Percentiles rank a stretch among this genome's conserved stretches.
phyloP scores from a whole-genome alignment of 495 filamentous ascomycete species.

The Neurospora sp. region DNA sequence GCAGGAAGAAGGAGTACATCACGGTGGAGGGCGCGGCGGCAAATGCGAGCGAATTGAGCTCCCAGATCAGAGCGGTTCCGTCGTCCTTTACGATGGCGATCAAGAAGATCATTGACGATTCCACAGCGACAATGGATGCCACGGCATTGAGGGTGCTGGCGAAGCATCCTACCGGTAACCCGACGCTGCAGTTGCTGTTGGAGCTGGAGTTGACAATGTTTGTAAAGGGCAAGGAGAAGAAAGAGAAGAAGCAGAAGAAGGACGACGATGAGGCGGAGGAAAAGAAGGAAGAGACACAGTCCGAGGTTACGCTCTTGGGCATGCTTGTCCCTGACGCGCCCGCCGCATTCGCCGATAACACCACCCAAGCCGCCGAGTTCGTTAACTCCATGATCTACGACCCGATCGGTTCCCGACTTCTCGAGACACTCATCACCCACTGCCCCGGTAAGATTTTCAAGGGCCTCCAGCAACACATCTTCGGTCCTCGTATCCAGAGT shows the following conservation, averaged over 20 bases:
- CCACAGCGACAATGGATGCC: slow-evolving; percentile 56
- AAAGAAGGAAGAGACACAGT: background rate
- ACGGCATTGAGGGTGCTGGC: slow-evolving; percentile 70
- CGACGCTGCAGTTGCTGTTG: slow-evolving; percentile 75
- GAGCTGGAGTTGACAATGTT: slow-evolving; percentile 70
- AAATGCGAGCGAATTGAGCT: slow-evolving; percentile 17
- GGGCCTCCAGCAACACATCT: slow-evolving; percentile 59
- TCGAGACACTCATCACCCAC: slow-evolving; percentile 71
- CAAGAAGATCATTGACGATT: slow-evolving; percentile 67
- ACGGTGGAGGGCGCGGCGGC: slow-evolving; percentile 33
- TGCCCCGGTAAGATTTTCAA: slow-evolving; percentile 87
- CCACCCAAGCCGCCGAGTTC: slow-evolving; percentile 44
- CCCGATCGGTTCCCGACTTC: slow-evolving; percentile 73
- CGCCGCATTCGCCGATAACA: slow-evolving; percentile 30
- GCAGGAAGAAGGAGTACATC: slow-evolving; percentile 82
- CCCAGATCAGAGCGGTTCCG: slow-evolving; percentile 54
- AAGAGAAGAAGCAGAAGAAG: slow-evolving; percentile 15
- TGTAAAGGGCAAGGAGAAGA: slow-evolving; percentile 45
- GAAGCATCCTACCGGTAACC: slow-evolving; percentile 79
- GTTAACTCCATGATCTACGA: slow-evolving; percentile 82
- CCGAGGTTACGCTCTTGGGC: slow-evolving; percentile 20
- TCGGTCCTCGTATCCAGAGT: slow-evolving; percentile 63
- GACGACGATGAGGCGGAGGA: slow-evolving; percentile 12
- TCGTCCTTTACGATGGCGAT: slow-evolving; percentile 63
- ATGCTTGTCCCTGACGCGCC: slow-evolving; percentile 35